phyloP scores from a whole-genome alignment of 169 alveolate species.

The Ichthyophthirius multifiliis region DNA sequence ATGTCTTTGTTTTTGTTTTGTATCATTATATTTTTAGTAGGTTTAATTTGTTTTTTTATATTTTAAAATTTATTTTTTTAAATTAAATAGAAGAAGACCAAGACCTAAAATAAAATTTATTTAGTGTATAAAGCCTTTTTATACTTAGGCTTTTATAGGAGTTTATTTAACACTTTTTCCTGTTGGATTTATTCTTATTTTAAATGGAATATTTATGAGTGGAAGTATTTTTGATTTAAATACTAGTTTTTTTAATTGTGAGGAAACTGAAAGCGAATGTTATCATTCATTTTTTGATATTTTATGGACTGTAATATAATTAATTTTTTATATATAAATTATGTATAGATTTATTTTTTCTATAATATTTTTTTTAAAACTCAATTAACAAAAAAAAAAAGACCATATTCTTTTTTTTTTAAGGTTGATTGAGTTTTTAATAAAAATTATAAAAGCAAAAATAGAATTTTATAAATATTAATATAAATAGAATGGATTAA shows the following conservation, averaged over 20 bases:
- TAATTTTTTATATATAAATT: neutral
- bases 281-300: neutral
- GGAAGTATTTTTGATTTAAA: neutral
- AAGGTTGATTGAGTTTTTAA: too few relatives aligned
- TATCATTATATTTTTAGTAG: neutral
- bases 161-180: neutral
- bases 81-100: neutral
- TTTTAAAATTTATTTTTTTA: neutral
- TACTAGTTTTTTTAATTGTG: neutral
- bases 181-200: neutral
- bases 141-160: neutral
- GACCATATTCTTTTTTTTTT: too few relatives aligned
- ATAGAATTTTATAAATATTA: too few relatives aligned
- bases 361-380: too few relatives aligned
- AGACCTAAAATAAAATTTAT: neutral
- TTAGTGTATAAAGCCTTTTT: neutral
- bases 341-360: too few relatives aligned
- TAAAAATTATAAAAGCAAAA: too few relatives aligned
- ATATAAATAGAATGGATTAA: too few relatives aligned
- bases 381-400: too few relatives aligned
- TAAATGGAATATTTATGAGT: neutral
- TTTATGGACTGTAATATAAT: neutral
- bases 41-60: neutral
- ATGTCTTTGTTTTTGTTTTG: neutral
- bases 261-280: neutral